Base-by-base conservation (phyloP, 176 grass and related monocot species). In the Aegilops tauschii region DNA sequence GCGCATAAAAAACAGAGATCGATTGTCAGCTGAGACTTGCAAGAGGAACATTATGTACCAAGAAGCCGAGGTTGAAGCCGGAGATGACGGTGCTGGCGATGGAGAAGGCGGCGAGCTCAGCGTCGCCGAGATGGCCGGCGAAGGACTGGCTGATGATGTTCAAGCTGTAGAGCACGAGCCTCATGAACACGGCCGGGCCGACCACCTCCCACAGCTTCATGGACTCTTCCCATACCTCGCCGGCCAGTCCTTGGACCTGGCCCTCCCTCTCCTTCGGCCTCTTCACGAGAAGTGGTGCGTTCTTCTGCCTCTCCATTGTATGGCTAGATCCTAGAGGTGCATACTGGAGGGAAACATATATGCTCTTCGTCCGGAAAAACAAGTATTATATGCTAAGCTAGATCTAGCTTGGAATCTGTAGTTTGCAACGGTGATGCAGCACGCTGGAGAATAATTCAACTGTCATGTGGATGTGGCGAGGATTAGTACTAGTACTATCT, bases 81-180 rank as follows among this genome's bases (percentile, higher is more conserved):
- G 94, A 90, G 58, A 97, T 44, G 81, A 98, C 93, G 36, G 93
- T 92, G 81, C 86, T 98, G 45, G 96, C 93, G 66, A 98, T 96
- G 84, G 96, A 96, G 66, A 98, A 92, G 81, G 96, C 66, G 31
- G 93, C 96, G 58, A 98, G 96, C 86, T 96, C 96, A 50, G 86
- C 87, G 70, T 98, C 93, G 56, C 95, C 95, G 87, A 98, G 84
- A 76, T 98, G 95, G 3, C 95, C 95, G 5, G 95, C 95, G 82
- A 98, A 98, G 73, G 95, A 93, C 81, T 95, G 95, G 1, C 91
- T 95, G 89, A 98, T 93, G 49, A 98, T 79, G 85, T 98, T 98
- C 89, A 95, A 89, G 90, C 91, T 93, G 89, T 87, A 97, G n/a
- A 62, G 59, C 2, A 62, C 59, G 0, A 62, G 21, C 59, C 59